phyloP scores from a whole-genome alignment of 768 basidiomycete species.

The Cyclocybe cylindracea region DNA sequence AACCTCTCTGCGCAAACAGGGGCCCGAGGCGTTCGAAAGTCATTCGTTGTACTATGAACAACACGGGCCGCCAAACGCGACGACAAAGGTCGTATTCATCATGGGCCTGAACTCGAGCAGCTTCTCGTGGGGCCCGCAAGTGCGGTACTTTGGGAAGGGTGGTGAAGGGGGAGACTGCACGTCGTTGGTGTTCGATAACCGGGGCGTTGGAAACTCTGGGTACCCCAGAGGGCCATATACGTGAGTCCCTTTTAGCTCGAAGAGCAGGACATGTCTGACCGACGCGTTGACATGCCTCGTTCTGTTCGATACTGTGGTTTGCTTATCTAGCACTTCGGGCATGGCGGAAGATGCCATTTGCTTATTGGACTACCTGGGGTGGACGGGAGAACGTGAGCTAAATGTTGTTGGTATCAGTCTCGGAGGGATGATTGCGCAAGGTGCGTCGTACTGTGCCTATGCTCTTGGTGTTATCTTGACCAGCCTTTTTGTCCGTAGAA shows the following conservation, averaged over 20 bases:
- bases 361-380: constrained; percentile 70
- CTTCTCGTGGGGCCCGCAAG: constrained; percentile 67
- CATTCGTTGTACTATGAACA: constrained; percentile 82
- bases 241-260: constrained; percentile 39
- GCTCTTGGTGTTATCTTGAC: background rate
- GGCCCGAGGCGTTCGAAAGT: constrained; percentile 50
- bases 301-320: background rate
- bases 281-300: too few relatives aligned
- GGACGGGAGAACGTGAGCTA: constrained; percentile 61
- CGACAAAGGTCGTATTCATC: constrained; percentile 65
- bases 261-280: background rate
- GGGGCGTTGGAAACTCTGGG: constrained; percentile 78
- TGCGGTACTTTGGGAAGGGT: constrained; percentile 54
- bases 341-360: constrained; percentile 79
- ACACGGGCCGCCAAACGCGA: constrained; percentile 50
- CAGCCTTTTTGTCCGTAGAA: constrained; percentile 39
- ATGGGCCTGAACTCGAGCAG: constrained; percentile 75
- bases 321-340: constrained; percentile 54
- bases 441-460: constrained; percentile 30
- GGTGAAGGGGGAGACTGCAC: constrained; percentile 42
- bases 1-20: constrained; percentile 47
- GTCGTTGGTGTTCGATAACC: constrained; percentile 79
- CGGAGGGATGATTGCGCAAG: constrained; percentile 86
- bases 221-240: constrained; percentile 76
- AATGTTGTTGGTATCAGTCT: constrained; percentile 77